A percentile compares a stretch with the other conserved stretches of the same genome.
Evolutionary conservation across 2,329 filamentous ascomycete species (phyloP).

Genomic region (Penicillium sp.): DNA sequence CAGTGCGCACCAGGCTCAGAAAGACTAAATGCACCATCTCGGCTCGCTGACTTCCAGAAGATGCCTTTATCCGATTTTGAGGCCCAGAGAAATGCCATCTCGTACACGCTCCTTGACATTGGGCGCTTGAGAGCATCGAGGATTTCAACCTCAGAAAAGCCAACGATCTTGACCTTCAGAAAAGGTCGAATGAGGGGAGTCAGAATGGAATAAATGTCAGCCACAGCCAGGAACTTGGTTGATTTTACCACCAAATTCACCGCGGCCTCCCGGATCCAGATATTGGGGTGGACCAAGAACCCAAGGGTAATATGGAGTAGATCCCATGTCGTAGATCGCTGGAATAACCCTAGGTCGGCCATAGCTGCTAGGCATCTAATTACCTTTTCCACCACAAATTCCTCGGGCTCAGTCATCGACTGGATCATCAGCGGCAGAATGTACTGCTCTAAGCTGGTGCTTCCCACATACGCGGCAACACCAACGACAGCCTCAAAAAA

Average conservation of each 20-base stretch:
- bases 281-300: slow-evolving; percentile 89
- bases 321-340: slow-evolving; percentile 81
- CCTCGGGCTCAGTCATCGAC: slow-evolving; percentile 86
- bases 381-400: slow-evolving; percentile 89
- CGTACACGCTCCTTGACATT: slow-evolving; percentile 74
- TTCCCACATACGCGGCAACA: slow-evolving; percentile 86
- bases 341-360: slow-evolving; percentile 82
- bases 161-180: slow-evolving; percentile 69
- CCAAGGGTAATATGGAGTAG: slow-evolving; percentile 78
- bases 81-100: slow-evolving; percentile 84
- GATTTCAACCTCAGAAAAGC: slow-evolving; percentile 70
- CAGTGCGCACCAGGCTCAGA: slow-evolving; percentile 57
- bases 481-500: slow-evolving; percentile 96
- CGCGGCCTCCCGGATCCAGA: slow-evolving; percentile 91
- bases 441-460: slow-evolving; percentile 87
- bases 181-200: slow-evolving; percentile 78
- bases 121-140: slow-evolving; percentile 83
- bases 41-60: slow-evolving; percentile 80
- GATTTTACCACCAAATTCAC: slow-evolving; percentile 78
- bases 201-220: slow-evolving; percentile 81
- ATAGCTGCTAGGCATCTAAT: slow-evolving; percentile 85
- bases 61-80: slow-evolving; percentile 73
- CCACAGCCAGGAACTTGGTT: slow-evolving; percentile 70
- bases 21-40: slow-evolving; percentile 68
- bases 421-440: slow-evolving; percentile 95